Percentiles rank a stretch among this genome's conserved stretches.
These are phyloP conservation scores for Jamesozyma jinghongensis DNA, from an alignment of 805 yeast genomes.

Conservation along the genomic window DNA sequence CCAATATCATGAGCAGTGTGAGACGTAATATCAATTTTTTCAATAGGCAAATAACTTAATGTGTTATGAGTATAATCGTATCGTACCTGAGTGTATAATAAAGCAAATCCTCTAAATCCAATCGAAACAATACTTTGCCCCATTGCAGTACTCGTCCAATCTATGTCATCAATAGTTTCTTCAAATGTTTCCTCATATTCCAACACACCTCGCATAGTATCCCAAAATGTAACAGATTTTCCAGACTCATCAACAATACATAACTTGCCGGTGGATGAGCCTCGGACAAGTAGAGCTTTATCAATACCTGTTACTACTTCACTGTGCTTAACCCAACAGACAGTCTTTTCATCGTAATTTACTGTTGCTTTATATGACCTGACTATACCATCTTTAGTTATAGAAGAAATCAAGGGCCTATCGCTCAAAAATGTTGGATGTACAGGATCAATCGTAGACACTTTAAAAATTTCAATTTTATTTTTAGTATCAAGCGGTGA, in stretches of 20 bases:
- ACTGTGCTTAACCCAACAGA: constrained; percentile 47
- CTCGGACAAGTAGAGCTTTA: constrained; percentile 48
- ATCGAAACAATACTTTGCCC: constrained; percentile 70
- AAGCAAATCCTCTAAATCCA: constrained; percentile 57
- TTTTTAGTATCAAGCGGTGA: constrained; percentile 15
- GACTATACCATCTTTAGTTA: constrained; percentile 44
- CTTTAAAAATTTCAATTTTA: constrained; percentile 33
- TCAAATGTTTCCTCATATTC: constrained; percentile 45
- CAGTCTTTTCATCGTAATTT: constrained; percentile 10
- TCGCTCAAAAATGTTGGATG: constrained; percentile 30
- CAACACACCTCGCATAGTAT: constrained; percentile 52
- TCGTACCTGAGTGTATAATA: constrained; percentile 71
- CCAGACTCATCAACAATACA: constrained; percentile 59
- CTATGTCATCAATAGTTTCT: constrained; percentile 55
- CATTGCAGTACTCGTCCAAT: constrained; percentile 70
- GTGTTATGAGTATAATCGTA: constrained; percentile 79
- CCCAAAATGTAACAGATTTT: constrained; percentile 65
- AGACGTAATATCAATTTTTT: constrained; percentile 57
- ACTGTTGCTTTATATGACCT: constrained; percentile 39
- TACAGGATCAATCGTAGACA: constrained; percentile 61
- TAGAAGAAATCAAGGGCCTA: constrained; percentile 44
- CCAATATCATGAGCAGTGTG: constrained; percentile 78
- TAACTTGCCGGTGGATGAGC: constrained; percentile 66
- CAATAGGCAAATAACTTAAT: constrained; percentile 70
- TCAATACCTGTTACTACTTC: constrained; percentile 47